Evolutionary conservation across 2,329 filamentous ascomycete species (phyloP), one percentile per base, ranked within the genome.

Genomic region (Metarhizium guizhouense): DNA sequence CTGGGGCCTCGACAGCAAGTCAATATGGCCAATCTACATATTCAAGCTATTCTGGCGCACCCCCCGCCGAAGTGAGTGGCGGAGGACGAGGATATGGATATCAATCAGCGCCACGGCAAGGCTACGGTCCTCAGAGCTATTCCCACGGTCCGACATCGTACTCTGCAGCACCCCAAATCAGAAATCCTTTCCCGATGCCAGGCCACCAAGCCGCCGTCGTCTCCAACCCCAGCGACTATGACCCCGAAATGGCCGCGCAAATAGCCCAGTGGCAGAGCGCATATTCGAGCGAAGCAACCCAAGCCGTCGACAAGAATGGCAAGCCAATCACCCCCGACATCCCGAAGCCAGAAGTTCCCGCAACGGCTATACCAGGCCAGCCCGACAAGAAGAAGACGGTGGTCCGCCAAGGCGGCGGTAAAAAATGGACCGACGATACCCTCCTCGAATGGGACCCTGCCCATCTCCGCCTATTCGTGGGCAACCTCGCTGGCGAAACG

Each of bases 251-350:
- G 76, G 90, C 94, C 56, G 90, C 90, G 34, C 90, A 95, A 70
- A 92, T 96, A 59, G 91, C 92, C 51, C 89, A 95, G 71, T 96
- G 93, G 90, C 91, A 95, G 72, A 93, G 87, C 71, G 90, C 91
- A 30, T 96, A 96, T 71, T 82, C 84, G 4, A 43, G 57, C 36
- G 57, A 58, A 47, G 63, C 68, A 16, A 61, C 66, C 20, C 64
- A 69, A 11, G 63, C 66, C 34, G 59, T 62, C n/a, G 67, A 66
- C 53, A 65, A 63, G 60, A 53, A 69, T 67, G 55, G 76, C 55
- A 68, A 67, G 29, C 59, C 64, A 32, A 54, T 65, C 48, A 54
- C 65, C 8, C 53, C 63, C 40, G 60, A 67, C n/a, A 60, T 59
- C 38, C 64, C 66, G 7, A 63, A 65, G 54, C 61, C 69, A 57